Evolutionary conservation across 208 protist species (phyloP), one percentile per base, ranked within the genome.

Genomic region (Leishmania tropica): DNA sequence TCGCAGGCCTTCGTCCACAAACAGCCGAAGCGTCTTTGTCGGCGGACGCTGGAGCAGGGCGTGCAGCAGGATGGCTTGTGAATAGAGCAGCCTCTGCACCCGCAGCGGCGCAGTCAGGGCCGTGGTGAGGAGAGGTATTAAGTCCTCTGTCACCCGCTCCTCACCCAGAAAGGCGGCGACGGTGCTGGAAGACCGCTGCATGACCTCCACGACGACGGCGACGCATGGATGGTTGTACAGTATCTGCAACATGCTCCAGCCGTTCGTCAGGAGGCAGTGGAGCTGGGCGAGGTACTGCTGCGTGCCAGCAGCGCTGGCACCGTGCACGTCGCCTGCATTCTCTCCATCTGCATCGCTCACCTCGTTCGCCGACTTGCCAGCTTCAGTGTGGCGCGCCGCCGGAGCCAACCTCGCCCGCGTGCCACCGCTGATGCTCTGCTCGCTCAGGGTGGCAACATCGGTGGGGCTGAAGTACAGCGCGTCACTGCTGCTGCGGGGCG

Each of bases 41-140:
- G 60, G 84, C 2, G 91, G 87, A 4, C 37, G 51, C 76, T 83
- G 85, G 65, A 95, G 76, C 19, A 85, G 75, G 19, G 86, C 76
- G 80, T 94, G 91, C 7, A 91, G 89, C 19, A 83, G 31, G 35
- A 96, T 91, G 45, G 90, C 87, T 35, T 93, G 85, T 7, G 87
- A 81, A 60, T 88, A 94, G 58, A 96, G 85, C 78, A 89, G 74
- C 1, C 89, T 82, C 82, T 86, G 86, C 74, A 94, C 91, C 35
- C 85, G 84, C 75, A 88, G 75, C 0, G 90, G 71, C 3, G 85
- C 84, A 10, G 84, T 62, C 48, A 94, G 87, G 40, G 85, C 75
- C 8, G 93, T 95, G 11, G 92, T 97, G 35, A 95, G 87, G 40
- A 95, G 87, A 21, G 92, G 93, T 35, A 97, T 87, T 5, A 97